Evolutionary conservation across 192 early-diverging fungal genomes (phyloP), one percentile per base, ranked within the genome.

Genomic region (Backusella circina): DNA sequence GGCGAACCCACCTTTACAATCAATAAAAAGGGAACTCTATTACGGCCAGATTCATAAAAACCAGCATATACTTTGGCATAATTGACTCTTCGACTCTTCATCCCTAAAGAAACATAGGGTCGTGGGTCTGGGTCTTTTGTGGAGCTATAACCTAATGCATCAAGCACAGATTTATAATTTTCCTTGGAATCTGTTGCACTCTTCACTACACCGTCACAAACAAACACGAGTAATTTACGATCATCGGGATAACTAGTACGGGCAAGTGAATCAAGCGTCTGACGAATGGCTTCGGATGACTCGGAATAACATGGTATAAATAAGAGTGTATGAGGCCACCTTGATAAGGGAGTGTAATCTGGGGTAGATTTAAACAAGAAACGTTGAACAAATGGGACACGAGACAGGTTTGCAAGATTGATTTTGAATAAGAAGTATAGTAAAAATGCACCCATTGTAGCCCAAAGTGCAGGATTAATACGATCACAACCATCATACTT

Each of bases 261-360:
- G 0, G 91, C 86, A 15, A 93, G 76, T 5, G 91, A 91, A 65
- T 93, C 88, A 21, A 93, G 77, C 2, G 91, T 93, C 50, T 89
- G 84, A 31, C 80, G 78, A 16, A 93, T 79, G 5, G 88, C 89
- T 0, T 78, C 82, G 51, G 91, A 86, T 31, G 87, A 84, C 79
- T 93, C 91, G 7, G 91, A 90, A 78, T 91, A 93, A 76, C 91
- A 92, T 26, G 90, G 89, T 44, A 91, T 88, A 65, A 88, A 81
- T 66, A 84, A 80, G 41, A 91, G 87, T 12, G 61, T 75, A 61
- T 75, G 75, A 33, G 80, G 80, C 57, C 41, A 39, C 8, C 35
- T 54, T 26, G 64, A 36, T n/a, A 65, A 54, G 36, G 32, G 47
- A n/a, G 64, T 36, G 9, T 37, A 31, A 6, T 30, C 65, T n/a